Evolutionary conservation across 2,329 filamentous ascomycete species (phyloP), one percentile per base, ranked within the genome.

Genomic region (Colletotrichum musae): DNA sequence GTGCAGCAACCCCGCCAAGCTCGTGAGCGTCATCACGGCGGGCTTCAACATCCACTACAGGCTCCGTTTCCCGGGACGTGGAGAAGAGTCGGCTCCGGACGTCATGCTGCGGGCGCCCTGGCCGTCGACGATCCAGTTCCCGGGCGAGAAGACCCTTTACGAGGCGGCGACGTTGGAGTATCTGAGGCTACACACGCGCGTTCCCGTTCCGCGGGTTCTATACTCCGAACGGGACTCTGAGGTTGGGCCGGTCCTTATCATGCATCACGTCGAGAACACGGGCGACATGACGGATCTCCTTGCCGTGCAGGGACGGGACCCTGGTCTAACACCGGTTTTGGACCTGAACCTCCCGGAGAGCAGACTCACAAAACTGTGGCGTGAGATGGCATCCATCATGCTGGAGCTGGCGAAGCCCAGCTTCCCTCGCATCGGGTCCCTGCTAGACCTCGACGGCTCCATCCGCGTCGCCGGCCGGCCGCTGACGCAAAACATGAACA

Each of bases 401-500:
- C 74, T 86, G 4, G 77, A 83, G 61, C 74, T 86, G 1, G 78
- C 75, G 2, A 72, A 36, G 6, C 70, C 74, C 1, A 76, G 73
- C 0, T 81, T 85, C 24, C 45, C 76, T 18, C 73, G 73, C 21
- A 84, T 86, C n/a, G 83, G 82, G 7, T 80, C 77, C 18, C 72
- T 85, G 0, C 58, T 71, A 39, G 71, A 81, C 58, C 50, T 70
- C 3, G 63, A 74, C 7, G 73, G 74, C 7, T 71, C 28, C 3
- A 79, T 76, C 72, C 61, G 72, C 36, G 77, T 81, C 4, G 70
- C 52, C 7, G 71, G 73, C 28, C 74, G 80, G n/a, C 82, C 82
- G 2, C 64, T 85, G 3, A 81, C 80, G 2, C 74, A 78, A 2
- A 82, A 82, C 62, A 84, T 86, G 80, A 84, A 78, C 60, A 77